These are phyloP conservation scores for Agmasoma carcini DNA, from an alignment of 371 early-diverging fungal genomes.

Conservation along the genomic window DNA sequence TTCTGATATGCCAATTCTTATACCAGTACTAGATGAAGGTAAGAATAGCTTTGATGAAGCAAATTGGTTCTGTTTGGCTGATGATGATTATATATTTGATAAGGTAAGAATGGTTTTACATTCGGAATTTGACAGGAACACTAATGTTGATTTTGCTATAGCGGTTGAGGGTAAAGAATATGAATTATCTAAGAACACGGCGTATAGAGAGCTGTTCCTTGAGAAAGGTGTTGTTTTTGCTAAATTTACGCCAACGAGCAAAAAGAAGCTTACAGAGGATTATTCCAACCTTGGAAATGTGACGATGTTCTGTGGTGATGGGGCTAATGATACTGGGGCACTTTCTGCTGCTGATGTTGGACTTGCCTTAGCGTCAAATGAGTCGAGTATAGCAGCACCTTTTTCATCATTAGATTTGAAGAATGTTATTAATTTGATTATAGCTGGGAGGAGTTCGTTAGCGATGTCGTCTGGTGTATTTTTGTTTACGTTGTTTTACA, in stretches of 20 bases:
- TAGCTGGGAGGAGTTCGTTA: constrained; percentile 86
- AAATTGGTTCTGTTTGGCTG: constrained; percentile 46
- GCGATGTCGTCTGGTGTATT: constrained; percentile 88
- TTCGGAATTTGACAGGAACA: constrained; percentile 42
- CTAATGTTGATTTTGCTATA: constrained; percentile 45
- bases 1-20: constrained; percentile 40
- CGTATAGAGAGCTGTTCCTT: constrained; percentile 29
- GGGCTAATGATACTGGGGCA: constrained; percentile 98
- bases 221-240: constrained; percentile 62
- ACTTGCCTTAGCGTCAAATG: constrained; percentile 79
- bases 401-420: constrained; percentile 76
- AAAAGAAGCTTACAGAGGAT: constrained; percentile 54
- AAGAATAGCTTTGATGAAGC: constrained; percentile 29
- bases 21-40: constrained; percentile 41
- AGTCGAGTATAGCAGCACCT: constrained; percentile 85
- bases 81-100: constrained; percentile 49
- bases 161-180: constrained; percentile 51
- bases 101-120: constrained; percentile 42
- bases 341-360: constrained; percentile 90
- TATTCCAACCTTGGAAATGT: constrained; percentile 20
- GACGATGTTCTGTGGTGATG: constrained; percentile 68
- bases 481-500: constrained; percentile 69
- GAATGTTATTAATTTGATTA: constrained; percentile 74
- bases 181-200: constrained; percentile 40
- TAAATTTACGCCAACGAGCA: constrained; percentile 94